Base-by-base conservation (phyloP, 495 filamentous ascomycete species). In the Baudoinia panamericana region DNA sequence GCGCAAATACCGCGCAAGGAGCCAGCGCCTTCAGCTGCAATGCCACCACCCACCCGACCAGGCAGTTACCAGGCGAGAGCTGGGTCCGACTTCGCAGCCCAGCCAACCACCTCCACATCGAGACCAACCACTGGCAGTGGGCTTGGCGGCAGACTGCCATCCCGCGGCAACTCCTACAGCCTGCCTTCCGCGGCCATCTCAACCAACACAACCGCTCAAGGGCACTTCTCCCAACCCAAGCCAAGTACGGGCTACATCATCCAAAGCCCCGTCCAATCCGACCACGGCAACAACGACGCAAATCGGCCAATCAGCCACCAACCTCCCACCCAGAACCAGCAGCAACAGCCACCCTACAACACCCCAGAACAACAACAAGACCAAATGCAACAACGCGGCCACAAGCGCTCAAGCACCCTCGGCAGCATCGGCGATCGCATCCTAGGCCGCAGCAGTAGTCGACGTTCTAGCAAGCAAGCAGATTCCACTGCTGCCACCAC, bases 321-420 rank as follows among this genome's bases (percentile, higher is more conserved):
- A 36, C 43, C 50, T 39, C 66, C 67, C 20, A 57, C 65, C 37
- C 70, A 71, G 37, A 73, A 39, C 26, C 40, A 41, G 39, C 26
- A 37, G 13, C 48, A 60, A 27, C 63, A 63, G 23, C 55, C 62
- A 16, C 63, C 66, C 17, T 19, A 16, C 22, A 24, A n/a, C 3
- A n/a, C n/a, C n/a, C n/a, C n/a, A n/a, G n/a, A n/a, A 31, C 63
- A 63, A 20, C 56, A 63, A 20, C 63, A 66, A 16, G 59, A 65
- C 47, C 68, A 69, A 25, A 22, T 16, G 2, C 34, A 36, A 7
- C 34, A 9, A n/a, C 36, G 29, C 2, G 76, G 79, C n/a, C 87
- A 95, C 65, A 87, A 84, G 61, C 70, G 87, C 46, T 93, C 87
- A 1, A 93, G 78, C 59, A 95, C 87, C 3, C 76, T 94, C 51